These are phyloP conservation scores for Primulina huaijiensis DNA, from an alignment of 257 asterid genomes.

Conservation along the genomic window DNA sequence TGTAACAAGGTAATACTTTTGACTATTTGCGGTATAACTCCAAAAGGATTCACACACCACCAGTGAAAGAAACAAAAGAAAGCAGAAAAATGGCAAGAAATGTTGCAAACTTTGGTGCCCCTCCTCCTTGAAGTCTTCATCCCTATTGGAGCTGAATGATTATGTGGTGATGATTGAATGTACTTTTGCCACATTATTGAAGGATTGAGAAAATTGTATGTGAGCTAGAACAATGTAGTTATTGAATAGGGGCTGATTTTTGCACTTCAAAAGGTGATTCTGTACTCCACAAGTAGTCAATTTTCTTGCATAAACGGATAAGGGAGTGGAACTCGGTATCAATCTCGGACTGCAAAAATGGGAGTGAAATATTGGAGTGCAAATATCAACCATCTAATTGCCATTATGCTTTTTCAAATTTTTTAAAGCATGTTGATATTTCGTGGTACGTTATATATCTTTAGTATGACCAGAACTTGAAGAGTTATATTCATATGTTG, in stretches of 20 bases:
- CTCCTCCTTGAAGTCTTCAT: slow-evolving; percentile 6
- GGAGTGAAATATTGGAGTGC: neutral
- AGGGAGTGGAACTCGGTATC: neutral
- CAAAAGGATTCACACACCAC: neutral
- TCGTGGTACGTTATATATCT: neutral
- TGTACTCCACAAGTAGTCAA: neutral
- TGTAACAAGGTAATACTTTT: slow-evolving; percentile 68
- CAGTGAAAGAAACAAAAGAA: neutral
- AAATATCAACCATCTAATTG: neutral
- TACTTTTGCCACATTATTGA: slow-evolving; percentile 1
- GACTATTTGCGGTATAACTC: slow-evolving; percentile 1
- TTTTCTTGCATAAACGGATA: neutral
- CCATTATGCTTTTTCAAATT: neutral
- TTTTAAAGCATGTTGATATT: neutral
- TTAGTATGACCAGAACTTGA: neutral
- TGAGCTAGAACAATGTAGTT: neutral
- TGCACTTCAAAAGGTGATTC: neutral
- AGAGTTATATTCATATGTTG: neutral
- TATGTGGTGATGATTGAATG: slow-evolving; percentile 7
- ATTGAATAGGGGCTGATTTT: neutral
- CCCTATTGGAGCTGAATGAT: slow-evolving; percentile 11
- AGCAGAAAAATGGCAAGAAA: neutral
- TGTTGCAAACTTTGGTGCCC: neutral
- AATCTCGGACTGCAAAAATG: neutral
- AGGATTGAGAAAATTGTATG: neutral